phyloP scores from a whole-genome alignment of 306 rosid species.

The Inga oerstediana region DNA sequence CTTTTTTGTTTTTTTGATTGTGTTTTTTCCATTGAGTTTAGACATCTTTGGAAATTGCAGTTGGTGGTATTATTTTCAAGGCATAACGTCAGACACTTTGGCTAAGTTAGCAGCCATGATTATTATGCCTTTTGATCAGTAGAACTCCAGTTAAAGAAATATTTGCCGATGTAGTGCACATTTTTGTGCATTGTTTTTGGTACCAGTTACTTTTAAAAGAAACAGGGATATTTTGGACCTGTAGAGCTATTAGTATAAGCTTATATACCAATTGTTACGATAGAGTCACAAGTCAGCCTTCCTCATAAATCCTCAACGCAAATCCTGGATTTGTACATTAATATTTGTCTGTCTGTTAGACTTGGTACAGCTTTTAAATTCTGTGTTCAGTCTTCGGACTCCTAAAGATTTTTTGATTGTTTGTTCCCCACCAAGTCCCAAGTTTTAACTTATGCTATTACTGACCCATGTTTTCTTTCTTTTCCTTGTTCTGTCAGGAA shows the following conservation, averaged over 20 bases:
- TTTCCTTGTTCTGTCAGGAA: conserved; percentile 63
- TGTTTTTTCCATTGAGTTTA: conserved; percentile 13
- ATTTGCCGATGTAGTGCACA: conserved; percentile 10
- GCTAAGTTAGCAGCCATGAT: conserved; percentile 9
- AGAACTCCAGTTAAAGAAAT: conserved; percentile 17
- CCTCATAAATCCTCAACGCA: conserved; percentile 17
- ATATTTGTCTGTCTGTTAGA: conserved; percentile 4
- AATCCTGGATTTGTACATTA: conserved; percentile 5
- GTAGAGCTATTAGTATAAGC: conserved; percentile 13
- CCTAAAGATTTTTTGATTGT: conserved; percentile 13
- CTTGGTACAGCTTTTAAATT: not conserved
- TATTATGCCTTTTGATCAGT: conserved; percentile 12
- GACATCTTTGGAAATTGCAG: conserved; percentile 11
- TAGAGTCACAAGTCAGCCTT: not conserved
- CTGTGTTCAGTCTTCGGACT: conserved; percentile 16
- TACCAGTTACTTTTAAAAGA: conserved; percentile 24
- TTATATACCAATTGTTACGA: conserved; percentile 13
- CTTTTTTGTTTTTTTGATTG: not conserved
- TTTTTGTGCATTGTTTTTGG: conserved; percentile 7
- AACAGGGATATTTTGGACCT: conserved; percentile 13
- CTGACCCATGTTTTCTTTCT: not conserved
- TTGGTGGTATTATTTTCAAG: not conserved
- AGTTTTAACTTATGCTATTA: conserved; percentile 11
- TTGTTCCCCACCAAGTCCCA: conserved; percentile 21
- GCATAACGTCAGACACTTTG: not conserved